phyloP scores from a whole-genome alignment of 257 asterid species.

The Anisodus acutangulus region DNA sequence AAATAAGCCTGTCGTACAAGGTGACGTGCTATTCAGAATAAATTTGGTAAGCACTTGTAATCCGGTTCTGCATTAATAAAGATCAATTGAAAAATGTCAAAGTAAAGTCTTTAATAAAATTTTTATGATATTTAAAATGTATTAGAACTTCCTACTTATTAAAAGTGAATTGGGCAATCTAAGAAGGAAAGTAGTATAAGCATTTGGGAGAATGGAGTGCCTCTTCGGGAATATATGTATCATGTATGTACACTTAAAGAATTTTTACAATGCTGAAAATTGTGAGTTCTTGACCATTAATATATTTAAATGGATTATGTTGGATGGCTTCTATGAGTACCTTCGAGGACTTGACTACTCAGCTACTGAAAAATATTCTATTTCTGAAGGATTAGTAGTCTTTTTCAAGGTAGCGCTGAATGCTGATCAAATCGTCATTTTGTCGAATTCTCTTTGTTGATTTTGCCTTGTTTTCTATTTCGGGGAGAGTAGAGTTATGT shows the following conservation, averaged over 20 bases:
- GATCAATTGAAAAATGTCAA: not conserved
- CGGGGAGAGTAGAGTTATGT: no score
- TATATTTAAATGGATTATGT: constrained; percentile 30
- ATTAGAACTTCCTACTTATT: not conserved
- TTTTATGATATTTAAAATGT: constrained; percentile 15
- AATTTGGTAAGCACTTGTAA: no score
- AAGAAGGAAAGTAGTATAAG: not conserved
- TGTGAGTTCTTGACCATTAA: constrained; percentile 18
- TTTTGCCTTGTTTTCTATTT: no score
- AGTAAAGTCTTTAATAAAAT: not conserved
- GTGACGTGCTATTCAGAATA: no score
- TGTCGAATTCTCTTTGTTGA: no score
- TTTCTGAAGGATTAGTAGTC: constrained; percentile 91
- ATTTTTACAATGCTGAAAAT: not conserved
- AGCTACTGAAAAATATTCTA: constrained; percentile 86
- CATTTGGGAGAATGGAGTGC: not conserved
- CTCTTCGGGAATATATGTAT: not conserved
- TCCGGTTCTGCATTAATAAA: not conserved
- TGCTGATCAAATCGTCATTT: no score
- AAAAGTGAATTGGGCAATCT: not conserved
- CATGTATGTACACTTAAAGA: not conserved
- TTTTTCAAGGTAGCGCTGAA: constrained; percentile 87
- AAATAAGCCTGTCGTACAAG: no score
- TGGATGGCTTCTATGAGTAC: constrained; percentile 68
- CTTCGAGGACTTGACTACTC: constrained; percentile 83